Base-by-base conservation (phyloP, 192 early-diverging fungal genomes). In the Rhizophagus clarus region DNA sequence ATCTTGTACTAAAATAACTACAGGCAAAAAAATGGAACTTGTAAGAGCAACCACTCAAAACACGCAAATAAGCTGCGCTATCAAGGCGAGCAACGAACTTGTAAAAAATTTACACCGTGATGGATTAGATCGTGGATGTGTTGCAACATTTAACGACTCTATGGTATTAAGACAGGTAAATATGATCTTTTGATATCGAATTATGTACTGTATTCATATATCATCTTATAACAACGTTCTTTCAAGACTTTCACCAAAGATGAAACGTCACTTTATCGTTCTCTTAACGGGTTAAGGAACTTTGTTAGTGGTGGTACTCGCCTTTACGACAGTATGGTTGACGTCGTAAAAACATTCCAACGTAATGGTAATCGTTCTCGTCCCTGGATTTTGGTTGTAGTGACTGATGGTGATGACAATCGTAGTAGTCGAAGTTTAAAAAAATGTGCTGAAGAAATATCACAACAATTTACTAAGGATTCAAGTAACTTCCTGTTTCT, bases 61-160 rank as follows among this genome's bases (percentile, higher is more conserved):
- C 10, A 67, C 76, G 12, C 15, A 47, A 64, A 26, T 77, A 5
- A 66, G 26, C 47, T 28, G 64, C 20, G 76, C 76, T 67, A 77
- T 77, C 9, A 77, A 68, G 24, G 76, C 64, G 4, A 77, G 76
- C 28, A 77, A 68, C 6, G 61, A 77, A 47, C 64, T 68, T 31
- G 29, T 68, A 77, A 77, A 28, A 11, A 77, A 64, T 77, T 66
- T 77, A n/a, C 76, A 77, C 22, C 76, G 76, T 31, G 64, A 77
- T 29, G 76, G 76, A 20, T 77, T 77, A 22, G 76, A 77, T 68
- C 40, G 64, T 24, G 76, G 76, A n/a, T 77, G 76, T 3, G 47
- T 77, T 34, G 64, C 76, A 12, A 77, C 64, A 68, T 77, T 77
- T 77, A 77, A 68, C 42, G 60, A 67, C 11, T 67, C 26, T 67